Evolutionary conservation across 2,329 filamentous ascomycete species (phyloP).

Genomic region (Nemania abortiva): DNA sequence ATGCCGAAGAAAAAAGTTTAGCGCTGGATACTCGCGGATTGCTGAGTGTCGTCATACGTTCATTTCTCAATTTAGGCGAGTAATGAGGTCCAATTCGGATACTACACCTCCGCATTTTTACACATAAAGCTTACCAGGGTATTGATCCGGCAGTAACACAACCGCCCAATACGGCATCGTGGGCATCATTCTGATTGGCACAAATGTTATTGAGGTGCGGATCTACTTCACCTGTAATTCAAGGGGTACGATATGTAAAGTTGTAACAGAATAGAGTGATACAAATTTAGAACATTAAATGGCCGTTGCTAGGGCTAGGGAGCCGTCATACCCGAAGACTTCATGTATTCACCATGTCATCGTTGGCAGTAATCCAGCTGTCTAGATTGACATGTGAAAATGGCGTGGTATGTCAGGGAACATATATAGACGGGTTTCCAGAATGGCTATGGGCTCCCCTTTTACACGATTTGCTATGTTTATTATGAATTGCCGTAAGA

Average conservation of each 20-base stretch:
- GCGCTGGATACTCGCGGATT: constrained; percentile 29
- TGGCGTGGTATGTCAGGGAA: not conserved
- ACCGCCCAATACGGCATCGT: not conserved
- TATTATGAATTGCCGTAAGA: too few relatives aligned
- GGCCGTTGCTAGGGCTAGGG: not conserved
- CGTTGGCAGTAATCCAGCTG: not conserved
- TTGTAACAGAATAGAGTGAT: constrained; percentile 11
- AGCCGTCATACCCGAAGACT: constrained; percentile 25
- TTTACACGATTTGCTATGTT: too few relatives aligned
- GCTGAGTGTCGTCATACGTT: constrained; percentile 37
- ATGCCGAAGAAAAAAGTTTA: constrained; percentile 41
- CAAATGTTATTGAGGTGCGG: not conserved
- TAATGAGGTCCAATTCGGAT: constrained; percentile 39
- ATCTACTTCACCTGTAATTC: not conserved
- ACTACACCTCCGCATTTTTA: constrained; percentile 40
- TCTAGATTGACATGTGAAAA: not conserved
- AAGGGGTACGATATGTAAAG: constrained; percentile 7
- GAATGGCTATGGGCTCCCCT: too few relatives aligned
- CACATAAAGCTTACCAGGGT: constrained; percentile 33
- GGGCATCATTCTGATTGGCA: constrained; percentile 25
- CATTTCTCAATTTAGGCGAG: constrained; percentile 41
- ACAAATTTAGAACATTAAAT: constrained; percentile 18
- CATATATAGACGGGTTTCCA: too few relatives aligned
- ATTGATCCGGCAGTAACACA: constrained; percentile 37
- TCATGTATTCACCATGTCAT: not conserved